Base-by-base conservation (phyloP, 2,329 filamentous ascomycete genomes). In the Huntiella bhutanensis region DNA sequence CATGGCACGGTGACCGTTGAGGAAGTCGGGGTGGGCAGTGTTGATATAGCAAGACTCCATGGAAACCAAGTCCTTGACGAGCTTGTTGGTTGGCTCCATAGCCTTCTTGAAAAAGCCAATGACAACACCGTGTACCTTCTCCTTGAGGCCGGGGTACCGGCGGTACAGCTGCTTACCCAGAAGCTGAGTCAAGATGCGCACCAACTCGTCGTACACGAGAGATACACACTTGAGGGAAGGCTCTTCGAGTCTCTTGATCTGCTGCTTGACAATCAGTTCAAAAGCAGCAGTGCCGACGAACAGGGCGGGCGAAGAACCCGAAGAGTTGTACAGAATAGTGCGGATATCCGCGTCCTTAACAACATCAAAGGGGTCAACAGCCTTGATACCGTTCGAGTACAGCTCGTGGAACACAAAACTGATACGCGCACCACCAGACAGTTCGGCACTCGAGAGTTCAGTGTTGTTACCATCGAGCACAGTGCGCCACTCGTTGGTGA, bases 21-120 rank as follows among this genome's bases (percentile, higher is more conserved):
- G 68, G 64, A 98, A 98, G 60, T 98, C 91, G 7, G 91, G 91
- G 60, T 98, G 92, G 7, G 86, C 91, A 28, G 92, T 98, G 68
- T 98, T 98, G 69, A 98, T 82, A 62, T 98, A 98, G 66, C 84
- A 92, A 11, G 87, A 68, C 63, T 98, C 91, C 91, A 98, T 98
- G 7, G 80, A 66, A 19, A 98, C 88, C 36, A 98, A 71, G 59
- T 98, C 91, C 57, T 68, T 78, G 48, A 98, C 91, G 41, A 98
- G 73, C 71, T 96, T 96, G 68, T 95, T 96, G 34, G 91, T 94
- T 5, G 91, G 91, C 46, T 95, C 86, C 83, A 96, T 94, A 46
- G 85, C 80, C 67, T 93, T 94, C 67, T 96, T 96, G 71, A 95
- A 96, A 65, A 98, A 98, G 7, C 68, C 58, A 55, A 98, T 91